These are phyloP conservation scores for Furculomyces boomerangus DNA, from an alignment of 371 early-diverging fungal genomes.

Conservation along the genomic window DNA sequence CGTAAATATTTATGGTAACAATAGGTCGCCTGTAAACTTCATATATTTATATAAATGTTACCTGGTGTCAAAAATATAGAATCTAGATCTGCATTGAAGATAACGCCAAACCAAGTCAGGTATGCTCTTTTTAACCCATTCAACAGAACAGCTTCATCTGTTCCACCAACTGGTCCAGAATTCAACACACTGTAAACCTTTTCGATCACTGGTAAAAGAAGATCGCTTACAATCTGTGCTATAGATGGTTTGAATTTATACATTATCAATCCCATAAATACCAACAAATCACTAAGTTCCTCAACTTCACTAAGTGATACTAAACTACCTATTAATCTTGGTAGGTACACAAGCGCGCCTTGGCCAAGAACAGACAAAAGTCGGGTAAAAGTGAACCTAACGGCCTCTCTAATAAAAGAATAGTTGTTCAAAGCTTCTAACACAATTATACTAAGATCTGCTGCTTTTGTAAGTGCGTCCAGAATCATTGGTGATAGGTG, in stretches of 20 bases:
- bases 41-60: constrained; percentile 7
- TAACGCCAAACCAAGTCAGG: constrained; percentile 53
- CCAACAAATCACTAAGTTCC: constrained; percentile 74
- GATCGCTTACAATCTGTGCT: constrained; percentile 28
- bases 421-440: constrained; percentile 46
- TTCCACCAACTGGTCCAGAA: constrained; percentile 53
- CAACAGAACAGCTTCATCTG: constrained; percentile 66
- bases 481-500: constrained; percentile 14
- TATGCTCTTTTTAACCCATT: constrained; percentile 65
- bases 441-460: constrained; percentile 57
- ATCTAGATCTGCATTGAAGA: constrained; percentile 68
- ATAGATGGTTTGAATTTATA: constrained; percentile 68
- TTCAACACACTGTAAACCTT: constrained; percentile 69
- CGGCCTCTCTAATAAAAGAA: constrained; percentile 63
- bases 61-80: constrained; percentile 47
- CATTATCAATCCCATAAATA: constrained; percentile 62
- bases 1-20: too few relatives aligned
- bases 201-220: constrained; percentile 61
- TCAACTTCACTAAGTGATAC: constrained; percentile 51
- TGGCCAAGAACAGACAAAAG: constrained; percentile 71
- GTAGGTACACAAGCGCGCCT: constrained; percentile 61
- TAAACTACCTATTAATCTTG: constrained; percentile 57
- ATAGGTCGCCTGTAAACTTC: too few relatives aligned
- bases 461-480: constrained; percentile 51
- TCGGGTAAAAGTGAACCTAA: constrained; percentile 69